Conservation (phyloP, 176 grass and related monocot species). For the Triticum aestivum region IWGSC_CS_RefSeq_v2.1 NC_057802.1:561569642-561570141, state of each 20-base stretch:
- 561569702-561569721: neutral
- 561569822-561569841: neutral
- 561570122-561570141: no score
- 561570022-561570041: no score
- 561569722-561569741: neutral
- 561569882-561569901: neutral
- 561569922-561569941: neutral
- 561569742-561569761: neutral
- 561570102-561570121: no score
- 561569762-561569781: neutral
- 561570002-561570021: no score
- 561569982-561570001: no score
- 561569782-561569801: neutral
- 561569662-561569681: no score
- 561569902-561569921: neutral
- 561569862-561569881: no score
- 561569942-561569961: neutral
- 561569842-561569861: no score
- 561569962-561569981: neutral
- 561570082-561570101: no score
- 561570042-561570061: no score
- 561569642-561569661: neutral
- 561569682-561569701: neutral
- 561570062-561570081: no score
- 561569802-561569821: neutral